Base-by-base conservation (phyloP, 2,329 filamentous ascomycete species). In the Neopestalotiopsis sp. region DNA sequence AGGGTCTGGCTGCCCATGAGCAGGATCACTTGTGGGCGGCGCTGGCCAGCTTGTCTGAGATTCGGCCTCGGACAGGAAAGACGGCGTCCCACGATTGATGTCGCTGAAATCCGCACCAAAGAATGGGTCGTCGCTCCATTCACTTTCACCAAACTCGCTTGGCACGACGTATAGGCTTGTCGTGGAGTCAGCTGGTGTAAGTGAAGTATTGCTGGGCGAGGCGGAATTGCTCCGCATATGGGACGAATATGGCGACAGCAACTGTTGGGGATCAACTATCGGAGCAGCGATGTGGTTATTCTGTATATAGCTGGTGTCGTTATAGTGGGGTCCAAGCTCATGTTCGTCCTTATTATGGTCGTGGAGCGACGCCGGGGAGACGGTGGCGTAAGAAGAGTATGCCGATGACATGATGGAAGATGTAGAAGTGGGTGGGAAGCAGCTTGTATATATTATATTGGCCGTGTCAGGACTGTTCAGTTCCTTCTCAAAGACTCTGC, bases 111-210 rank as follows among this genome's bases (percentile, higher is more conserved):
- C 80, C 69, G 83, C 79, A 67, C 83, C 84, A 68, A 85, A 85
- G 78, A 87, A 87, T 14, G 84, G 83, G 71, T 89, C 86, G 14
- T 34, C 59, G 17, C 45, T 20, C 17, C 17, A 52, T 4, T 52
- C 45, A 52, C 45, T 52, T 38, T 38, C 34, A 68, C 83, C 81
- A 72, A 79, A 82, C 71, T 87, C 84, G 77, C 85, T 87, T 3
- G 83, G 76, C 71, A 85, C 87, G 71, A 84, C 79, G 71, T 84
- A 85, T 58, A 82, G 75, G 30, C 80, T 82, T 3, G 84, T 84
- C 65, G 82, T 77, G 14, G 86, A 87, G 69, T 85, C 86, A 71
- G 83, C 83, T 12, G 86, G 86, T 0, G 86, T 88, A 68, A 84
- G 75, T 65, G 79, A 78, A 71, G 76, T 79, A 65, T 78, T 71